Evolutionary conservation across 1,284 basidiomycete species (phyloP), one percentile per base, ranked within the genome.

Genomic region (Ustilago sp.): DNA sequence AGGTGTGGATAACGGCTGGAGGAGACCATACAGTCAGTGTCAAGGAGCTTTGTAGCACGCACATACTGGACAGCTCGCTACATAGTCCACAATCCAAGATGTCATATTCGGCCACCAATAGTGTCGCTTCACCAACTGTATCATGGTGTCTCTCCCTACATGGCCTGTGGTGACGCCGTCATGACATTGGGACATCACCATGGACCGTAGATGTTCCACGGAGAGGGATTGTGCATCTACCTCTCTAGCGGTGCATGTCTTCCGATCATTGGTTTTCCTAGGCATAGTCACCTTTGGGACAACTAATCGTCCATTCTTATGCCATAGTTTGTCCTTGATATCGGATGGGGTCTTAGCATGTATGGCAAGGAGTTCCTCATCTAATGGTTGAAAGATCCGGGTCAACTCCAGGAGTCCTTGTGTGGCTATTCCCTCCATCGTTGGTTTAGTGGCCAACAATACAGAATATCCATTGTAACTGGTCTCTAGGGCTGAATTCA

Each of bases 21-120:
- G 79, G 0, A 81, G 53, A 2, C 89, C 88, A 41, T 60, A 59
- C 0, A 81, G 82, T 34, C 72, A 67, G 35, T 75, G 67, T 0
- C 59, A 68, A 8, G 65, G 53, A 0, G 68, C 56, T 63, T 89
- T 89, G 0, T 81, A 86, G 1, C 72, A 32, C 59, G 88, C 87
- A 63, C 89, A 90, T 0, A 59, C 76, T 1, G 83, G 68, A 64
- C 89, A 90, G 0, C 83, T 83, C 2, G 79, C 56, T 0, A 88
- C 80, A 64, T 89, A 90, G 0, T 70, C 56, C 0, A 45, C 52
- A 0, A 87, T 70, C 47, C 86, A 82, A 0, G 60, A 62, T 0
- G 63, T 55, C 19, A 90, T 87, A 79, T 2, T 78, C 62, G 39
- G 74, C 64, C 32, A 78, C 86, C 85, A 89, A 66, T 87, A 89